phyloP scores from a whole-genome alignment of 106 monocot genomes.

The Apostasia ramifera region DNA sequence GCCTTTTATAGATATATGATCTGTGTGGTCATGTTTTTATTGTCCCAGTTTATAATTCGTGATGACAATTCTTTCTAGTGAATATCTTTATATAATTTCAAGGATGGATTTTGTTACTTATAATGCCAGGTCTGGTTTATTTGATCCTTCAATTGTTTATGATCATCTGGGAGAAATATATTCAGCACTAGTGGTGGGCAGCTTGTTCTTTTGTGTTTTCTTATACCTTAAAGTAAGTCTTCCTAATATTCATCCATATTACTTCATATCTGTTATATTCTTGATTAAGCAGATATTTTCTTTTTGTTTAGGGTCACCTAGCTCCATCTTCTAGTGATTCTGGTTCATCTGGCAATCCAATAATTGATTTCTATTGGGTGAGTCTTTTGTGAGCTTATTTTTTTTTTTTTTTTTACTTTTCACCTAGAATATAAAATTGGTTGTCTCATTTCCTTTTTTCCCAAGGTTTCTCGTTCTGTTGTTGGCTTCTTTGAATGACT shows the following conservation, averaged over 20 bases:
- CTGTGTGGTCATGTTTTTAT: no score
- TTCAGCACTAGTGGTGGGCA: slow-evolving; percentile 76
- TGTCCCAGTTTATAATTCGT: no score
- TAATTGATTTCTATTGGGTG: slow-evolving; percentile 98
- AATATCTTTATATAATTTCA: no score
- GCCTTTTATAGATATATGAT: no score
- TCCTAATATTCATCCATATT: background rate
- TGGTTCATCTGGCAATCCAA: slow-evolving; percentile 88
- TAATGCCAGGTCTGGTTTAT: slow-evolving; percentile 69
- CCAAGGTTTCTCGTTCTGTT: background rate
- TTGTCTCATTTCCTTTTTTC: background rate
- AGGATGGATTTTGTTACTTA: no score
- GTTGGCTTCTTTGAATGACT: background rate
- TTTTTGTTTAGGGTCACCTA: slow-evolving; percentile 57
- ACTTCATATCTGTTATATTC: background rate
- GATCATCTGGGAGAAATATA: slow-evolving; percentile 96
- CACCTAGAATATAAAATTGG: background rate
- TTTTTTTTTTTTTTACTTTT: background rate
- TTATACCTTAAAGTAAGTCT: slow-evolving; percentile 78
- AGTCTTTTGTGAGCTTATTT: slow-evolving; percentile 11
- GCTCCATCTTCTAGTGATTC: slow-evolving; percentile 93
- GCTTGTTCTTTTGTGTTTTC: slow-evolving; percentile 85
- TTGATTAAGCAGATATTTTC: background rate
- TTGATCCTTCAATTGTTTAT: slow-evolving; percentile 82
- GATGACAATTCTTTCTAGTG: no score